phyloP scores from a whole-genome alignment of 208 protist species.

The Leishmania braziliensis region DNA sequence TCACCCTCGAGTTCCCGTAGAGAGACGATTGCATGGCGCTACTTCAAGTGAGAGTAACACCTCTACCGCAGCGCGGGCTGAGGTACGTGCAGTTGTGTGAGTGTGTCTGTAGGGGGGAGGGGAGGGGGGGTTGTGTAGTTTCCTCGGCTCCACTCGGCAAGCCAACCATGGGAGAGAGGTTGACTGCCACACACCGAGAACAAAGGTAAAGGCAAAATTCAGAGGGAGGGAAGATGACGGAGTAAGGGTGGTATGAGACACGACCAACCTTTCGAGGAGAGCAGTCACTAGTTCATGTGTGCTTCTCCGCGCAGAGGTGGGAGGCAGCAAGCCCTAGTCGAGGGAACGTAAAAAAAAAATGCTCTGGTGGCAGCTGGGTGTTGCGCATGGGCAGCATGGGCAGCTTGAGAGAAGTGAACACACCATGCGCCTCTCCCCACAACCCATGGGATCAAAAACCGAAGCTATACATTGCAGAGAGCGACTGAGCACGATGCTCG shows the following conservation, averaged over 20 bases:
- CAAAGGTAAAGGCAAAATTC: neutral
- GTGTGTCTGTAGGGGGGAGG: neutral
- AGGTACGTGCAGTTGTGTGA: neutral
- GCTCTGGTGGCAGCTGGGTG: neutral
- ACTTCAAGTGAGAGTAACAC: neutral
- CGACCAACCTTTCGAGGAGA: neutral
- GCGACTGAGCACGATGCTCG: neutral
- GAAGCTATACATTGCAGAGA: too few relatives aligned
- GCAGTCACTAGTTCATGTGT: neutral
- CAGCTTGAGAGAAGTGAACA: neutral
- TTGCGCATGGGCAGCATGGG: neutral
- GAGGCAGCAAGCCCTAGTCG: neutral
- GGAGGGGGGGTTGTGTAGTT: neutral
- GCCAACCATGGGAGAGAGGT: neutral
- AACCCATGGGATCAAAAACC: neutral
- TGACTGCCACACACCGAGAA: neutral
- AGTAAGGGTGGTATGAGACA: neutral
- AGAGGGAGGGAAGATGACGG: neutral
- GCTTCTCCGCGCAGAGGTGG: neutral
- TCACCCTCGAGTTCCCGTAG: constrained; percentile 33
- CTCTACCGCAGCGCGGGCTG: neutral
- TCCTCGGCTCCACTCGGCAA: neutral
- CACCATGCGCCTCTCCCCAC: neutral
- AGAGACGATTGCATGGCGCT: constrained; percentile 68
- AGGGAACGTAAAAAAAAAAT: constrained; percentile 5